Base-by-base conservation (phyloP, 2,329 filamentous ascomycete species). In the Teratosphaeria zuluensis region DNA sequence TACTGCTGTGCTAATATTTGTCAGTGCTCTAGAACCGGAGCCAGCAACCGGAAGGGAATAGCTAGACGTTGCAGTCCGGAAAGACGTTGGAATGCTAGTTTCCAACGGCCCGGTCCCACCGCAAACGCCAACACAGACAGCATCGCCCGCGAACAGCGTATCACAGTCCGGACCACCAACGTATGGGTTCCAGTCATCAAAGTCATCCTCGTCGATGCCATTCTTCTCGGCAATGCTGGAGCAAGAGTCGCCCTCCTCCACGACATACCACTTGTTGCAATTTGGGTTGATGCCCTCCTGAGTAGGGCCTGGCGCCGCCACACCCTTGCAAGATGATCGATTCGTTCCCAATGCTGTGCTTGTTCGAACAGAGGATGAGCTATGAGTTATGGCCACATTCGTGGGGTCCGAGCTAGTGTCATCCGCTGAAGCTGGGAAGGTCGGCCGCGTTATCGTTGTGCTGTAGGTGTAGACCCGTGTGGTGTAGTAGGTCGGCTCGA, bases 201-300 rank as follows among this genome's bases (percentile, higher is more conserved):
- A 68, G 1, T 59, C 62, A n/a, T 61, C 59, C 12, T 59, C 59
- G 19, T 56, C 33, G 19, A 68, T 61, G 42, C 59, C 63, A 46
- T 58, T 63, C 11, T 56, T 31, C 11, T 55, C 30, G 12, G 67
- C 67, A 24, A 69, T 60, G 6, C 28, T 48, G 32, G 57, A 61
- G 59, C 67, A 69, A 55, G 59, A 64, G 51, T 69, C 66, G 31
- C 64, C 65, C 42, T 61, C 55, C 9, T 57, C 53, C 5, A 63
- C 65, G 21, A 62, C 62, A 46, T 68, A 65, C 63, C 64, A 69
- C 53, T 64, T 42, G 5, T 63, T 64, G 54, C 67, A 69, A n/a
- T 62, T 63, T 8, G 62, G 51, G 19, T 66, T 62, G 24, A 65
- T 62, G 19, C 63, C 65, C 35, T 61, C 51, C 51, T 66, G 64